Base-by-base conservation (phyloP, 495 filamentous ascomycete genomes). In the Glarea lozoyensis region DNA sequence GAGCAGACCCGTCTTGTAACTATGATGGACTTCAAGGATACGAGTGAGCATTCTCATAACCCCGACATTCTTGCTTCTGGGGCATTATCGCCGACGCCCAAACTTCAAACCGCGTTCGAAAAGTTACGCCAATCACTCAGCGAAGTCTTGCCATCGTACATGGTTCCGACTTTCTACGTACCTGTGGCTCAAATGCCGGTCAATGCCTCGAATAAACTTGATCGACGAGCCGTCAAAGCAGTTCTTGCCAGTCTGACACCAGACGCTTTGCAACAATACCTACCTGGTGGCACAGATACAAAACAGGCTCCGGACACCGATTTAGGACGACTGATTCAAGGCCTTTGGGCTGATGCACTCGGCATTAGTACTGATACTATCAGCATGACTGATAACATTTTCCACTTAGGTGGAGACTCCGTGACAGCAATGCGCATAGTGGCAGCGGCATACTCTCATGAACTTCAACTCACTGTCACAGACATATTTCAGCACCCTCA, bases 361-460 rank as follows among this genome's bases (percentile, higher is more conserved):
- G 13, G 37, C 10, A 39, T 29, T 29, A 29, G 25, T n/a, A n/a
- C n/a, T 29, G 25, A 29, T 29, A 7, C 25, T 29, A 22, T 39
- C 11, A 15, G 13, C 10, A 17, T 19, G 13, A 27, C 10, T 24
- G 37, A 40, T 13, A 69, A 61, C 56, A 75, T 77, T 58, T 75
- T 76, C 53, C 52, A 47, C 12, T 22, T 72, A 2, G 73, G 73
- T 10, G 73, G 73, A 3, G 70, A 76, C 38, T 73, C 69, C 4
- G 55, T 75, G 29, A 54, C 49, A 11, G 73, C 72, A 1, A 75
- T 78, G 69, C 25, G 25, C 25, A 29, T 29, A 29, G 25, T 29
- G 25, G 25, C 25, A 29, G 25, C 25, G 25, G 25, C 25, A n/a
- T 29, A 29, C 25, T 29, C 25, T 29, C 25, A n/a, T 29, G 25